These are phyloP conservation scores for Puccinia horiana DNA, from an alignment of 1,284 basidiomycete genomes.

Conservation along the genomic window DNA sequence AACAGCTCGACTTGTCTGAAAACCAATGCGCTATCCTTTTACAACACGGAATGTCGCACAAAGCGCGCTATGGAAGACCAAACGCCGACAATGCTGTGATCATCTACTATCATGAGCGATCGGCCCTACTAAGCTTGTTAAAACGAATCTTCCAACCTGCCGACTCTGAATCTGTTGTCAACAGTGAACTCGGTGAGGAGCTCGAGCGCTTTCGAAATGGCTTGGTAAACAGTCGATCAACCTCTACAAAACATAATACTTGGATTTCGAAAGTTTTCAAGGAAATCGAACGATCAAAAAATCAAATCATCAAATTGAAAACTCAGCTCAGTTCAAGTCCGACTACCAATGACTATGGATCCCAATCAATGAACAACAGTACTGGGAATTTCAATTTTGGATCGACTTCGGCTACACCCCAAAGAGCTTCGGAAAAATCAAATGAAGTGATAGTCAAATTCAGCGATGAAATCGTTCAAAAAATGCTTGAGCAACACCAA, in stretches of 20 bases:
- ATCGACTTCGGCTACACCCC: slow-evolving; percentile 8
- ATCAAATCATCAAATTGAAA: slow-evolving; percentile 44
- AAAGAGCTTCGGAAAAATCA: slow-evolving; percentile 24
- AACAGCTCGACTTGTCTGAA: slow-evolving; percentile 49
- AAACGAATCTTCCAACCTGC: slow-evolving; percentile 41
- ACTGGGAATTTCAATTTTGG: slow-evolving; percentile 14
- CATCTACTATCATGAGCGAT: slow-evolving; percentile 46
- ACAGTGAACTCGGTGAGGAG: slow-evolving; percentile 38
- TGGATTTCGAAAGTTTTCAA: slow-evolving; percentile 47
- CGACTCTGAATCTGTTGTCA: slow-evolving; percentile 26
- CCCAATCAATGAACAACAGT: slow-evolving; percentile 5
- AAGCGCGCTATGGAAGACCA: slow-evolving; percentile 45
- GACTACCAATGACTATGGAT: neutral
- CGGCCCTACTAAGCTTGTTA: slow-evolving; percentile 36
- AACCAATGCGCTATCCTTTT: slow-evolving; percentile 49
- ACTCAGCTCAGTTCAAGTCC: slow-evolving; percentile 43
- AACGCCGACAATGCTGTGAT: slow-evolving; percentile 50
- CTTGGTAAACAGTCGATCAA: slow-evolving; percentile 31
- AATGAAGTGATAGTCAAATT: slow-evolving; percentile 44
- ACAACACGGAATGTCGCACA: slow-evolving; percentile 47
- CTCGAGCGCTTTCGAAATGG: slow-evolving; percentile 34
- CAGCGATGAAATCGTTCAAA: slow-evolving; percentile 50
- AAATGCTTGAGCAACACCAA: slow-evolving; percentile 48
- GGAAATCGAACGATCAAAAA: slow-evolving; percentile 42
- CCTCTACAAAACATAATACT: neutral